phyloP scores from a whole-genome alignment of 2,329 filamentous ascomycete genomes.

The Grosmannia huntii region DNA sequence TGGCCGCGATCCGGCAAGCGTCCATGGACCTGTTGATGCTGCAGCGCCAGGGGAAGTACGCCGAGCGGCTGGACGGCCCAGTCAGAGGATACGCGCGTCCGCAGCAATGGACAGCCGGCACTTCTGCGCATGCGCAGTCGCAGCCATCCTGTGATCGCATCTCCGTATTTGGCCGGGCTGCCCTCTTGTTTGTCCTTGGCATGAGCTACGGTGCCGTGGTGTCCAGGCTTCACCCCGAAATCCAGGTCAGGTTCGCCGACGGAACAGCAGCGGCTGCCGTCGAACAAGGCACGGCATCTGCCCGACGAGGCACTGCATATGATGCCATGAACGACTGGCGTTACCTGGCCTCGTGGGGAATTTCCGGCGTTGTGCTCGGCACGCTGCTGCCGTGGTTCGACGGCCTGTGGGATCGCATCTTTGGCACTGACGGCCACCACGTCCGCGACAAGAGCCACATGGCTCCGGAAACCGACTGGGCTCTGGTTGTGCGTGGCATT shows the following conservation, averaged over 20 bases:
- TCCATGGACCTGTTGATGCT: slow-evolving; percentile 11
- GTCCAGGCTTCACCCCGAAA: slow-evolving; percentile 60
- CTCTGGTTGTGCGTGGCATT: slow-evolving; percentile 43
- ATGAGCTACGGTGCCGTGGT: slow-evolving; percentile 74
- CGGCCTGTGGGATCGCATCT: slow-evolving; percentile 50
- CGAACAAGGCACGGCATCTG: slow-evolving; percentile 2
- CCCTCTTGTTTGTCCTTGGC: slow-evolving; percentile 65
- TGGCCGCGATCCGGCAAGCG: slow-evolving; percentile 10
- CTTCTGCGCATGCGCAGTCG: background rate
- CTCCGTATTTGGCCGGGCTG: slow-evolving; percentile 42
- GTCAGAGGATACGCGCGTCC: background rate
- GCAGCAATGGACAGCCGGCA: background rate
- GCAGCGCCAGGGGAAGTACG: slow-evolving; percentile 5
- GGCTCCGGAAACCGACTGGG: slow-evolving; percentile 55
- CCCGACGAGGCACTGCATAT: background rate
- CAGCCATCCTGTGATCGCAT: slow-evolving; percentile 15
- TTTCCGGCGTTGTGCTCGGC: slow-evolving; percentile 65
- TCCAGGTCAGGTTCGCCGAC: slow-evolving; percentile 22
- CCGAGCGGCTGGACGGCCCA: background rate
- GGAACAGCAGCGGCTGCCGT: background rate
- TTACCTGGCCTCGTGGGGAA: slow-evolving; percentile 72
- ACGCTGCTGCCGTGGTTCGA: slow-evolving; percentile 78
- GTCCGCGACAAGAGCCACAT: slow-evolving; percentile 18
- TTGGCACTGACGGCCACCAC: slow-evolving; percentile 16
- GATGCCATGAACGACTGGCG: slow-evolving; percentile 34